Evolutionary conservation across 2,329 filamentous ascomycete genomes (phyloP).

Genomic region (Ampelomyces quisqualis): DNA sequence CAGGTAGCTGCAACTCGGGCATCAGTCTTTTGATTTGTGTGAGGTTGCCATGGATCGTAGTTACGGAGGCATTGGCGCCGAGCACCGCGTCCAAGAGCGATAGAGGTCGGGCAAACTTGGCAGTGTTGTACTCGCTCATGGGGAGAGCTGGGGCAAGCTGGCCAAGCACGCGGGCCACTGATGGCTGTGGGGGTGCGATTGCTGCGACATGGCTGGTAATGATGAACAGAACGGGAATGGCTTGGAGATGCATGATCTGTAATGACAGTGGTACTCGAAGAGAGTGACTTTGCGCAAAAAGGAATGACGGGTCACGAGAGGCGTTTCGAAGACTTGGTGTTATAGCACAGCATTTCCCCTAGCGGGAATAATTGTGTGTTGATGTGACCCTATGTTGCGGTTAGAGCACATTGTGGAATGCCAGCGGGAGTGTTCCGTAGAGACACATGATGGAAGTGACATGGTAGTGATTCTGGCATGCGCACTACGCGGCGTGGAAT

Average conservation of each 20-base stretch:
- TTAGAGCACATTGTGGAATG: not conserved
- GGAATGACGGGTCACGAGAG: too few relatives aligned
- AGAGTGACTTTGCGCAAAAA: not conserved
- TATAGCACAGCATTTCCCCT: not conserved
- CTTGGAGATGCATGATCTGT: not conserved
- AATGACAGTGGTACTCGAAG: not conserved
- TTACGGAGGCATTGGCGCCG: slow-evolving; percentile 18
- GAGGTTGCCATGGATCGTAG: slow-evolving; percentile 16
- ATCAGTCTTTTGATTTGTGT: slow-evolving; percentile 11
- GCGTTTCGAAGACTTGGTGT: too few relatives aligned
- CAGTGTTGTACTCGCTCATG: slow-evolving; percentile 10
- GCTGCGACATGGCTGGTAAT: not conserved
- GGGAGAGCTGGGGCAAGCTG: slow-evolving; percentile 11
- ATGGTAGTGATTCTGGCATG: not conserved
- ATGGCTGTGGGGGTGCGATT: not conserved
- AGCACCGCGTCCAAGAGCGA: slow-evolving; percentile 9
- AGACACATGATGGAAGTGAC: not conserved
- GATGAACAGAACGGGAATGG: not conserved
- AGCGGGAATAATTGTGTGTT: not conserved
- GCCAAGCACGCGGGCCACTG: not conserved
- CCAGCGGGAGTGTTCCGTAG: not conserved
- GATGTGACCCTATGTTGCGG: not conserved
- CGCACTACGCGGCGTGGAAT: not conserved
- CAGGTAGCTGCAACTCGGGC: slow-evolving; percentile 10
- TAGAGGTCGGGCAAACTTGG: slow-evolving; percentile 17